Conservation (phyloP, 2,329 filamentous ascomycete species). For the Sporothrix luriei region DNA sequence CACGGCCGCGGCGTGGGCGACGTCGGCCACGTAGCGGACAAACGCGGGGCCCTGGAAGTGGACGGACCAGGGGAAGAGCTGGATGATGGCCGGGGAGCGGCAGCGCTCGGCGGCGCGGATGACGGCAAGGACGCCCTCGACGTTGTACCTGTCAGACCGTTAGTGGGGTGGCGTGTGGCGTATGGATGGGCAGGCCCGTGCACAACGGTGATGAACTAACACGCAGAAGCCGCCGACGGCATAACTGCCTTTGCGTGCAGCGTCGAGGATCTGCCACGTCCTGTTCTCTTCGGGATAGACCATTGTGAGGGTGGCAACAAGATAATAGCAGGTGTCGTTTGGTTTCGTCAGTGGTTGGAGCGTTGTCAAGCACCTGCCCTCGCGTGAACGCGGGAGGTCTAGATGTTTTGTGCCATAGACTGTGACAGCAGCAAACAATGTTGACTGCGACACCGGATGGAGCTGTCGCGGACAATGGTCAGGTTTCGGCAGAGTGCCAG, state of each 20-base stretch:
- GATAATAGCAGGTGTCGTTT: neutral
- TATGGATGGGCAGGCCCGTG: too few relatives aligned
- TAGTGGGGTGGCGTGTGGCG: too few relatives aligned
- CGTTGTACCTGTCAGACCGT: constrained; percentile 60
- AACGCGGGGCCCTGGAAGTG: constrained; percentile 39
- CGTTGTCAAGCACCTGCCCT: too few relatives aligned
- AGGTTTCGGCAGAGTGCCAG: neutral
- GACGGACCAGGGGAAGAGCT: constrained; percentile 72
- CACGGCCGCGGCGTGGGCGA: constrained; percentile 58
- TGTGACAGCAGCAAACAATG: too few relatives aligned
- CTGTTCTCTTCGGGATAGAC: neutral
- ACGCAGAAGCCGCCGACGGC: constrained; percentile 22
- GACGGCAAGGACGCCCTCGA: constrained; percentile 69
- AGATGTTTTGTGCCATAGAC: too few relatives aligned
- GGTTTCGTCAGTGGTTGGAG: too few relatives aligned
- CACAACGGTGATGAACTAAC: neutral
- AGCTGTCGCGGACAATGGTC: neutral
- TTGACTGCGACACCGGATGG: neutral
- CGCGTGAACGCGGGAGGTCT: too few relatives aligned
- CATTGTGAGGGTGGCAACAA: neutral
- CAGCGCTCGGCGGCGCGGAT: constrained; percentile 69
- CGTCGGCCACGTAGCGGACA: constrained; percentile 57
- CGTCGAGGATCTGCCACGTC: constrained; percentile 30
- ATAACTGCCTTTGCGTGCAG: constrained; percentile 28
- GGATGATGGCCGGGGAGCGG: constrained; percentile 65